Evolutionary conservation across 495 filamentous ascomycete genomes (phyloP).

Genomic region (Neurospora discreta): DNA sequence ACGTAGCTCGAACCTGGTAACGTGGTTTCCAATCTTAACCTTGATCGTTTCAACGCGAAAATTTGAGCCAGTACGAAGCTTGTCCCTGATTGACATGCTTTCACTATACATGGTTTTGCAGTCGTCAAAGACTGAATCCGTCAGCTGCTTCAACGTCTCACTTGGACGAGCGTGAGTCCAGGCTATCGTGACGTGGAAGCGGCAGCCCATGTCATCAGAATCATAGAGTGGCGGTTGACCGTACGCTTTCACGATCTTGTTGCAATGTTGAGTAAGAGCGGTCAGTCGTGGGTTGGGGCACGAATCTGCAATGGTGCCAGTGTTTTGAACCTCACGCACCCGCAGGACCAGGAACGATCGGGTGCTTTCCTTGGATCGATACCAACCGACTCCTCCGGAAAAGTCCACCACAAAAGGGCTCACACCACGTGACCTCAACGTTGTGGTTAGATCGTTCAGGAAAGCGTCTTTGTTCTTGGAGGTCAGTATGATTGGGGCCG

Average conservation of each 20-base stretch:
- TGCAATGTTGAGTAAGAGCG: slow-evolving; percentile 51
- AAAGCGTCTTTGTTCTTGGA: slow-evolving; percentile 57
- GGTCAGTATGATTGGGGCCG: slow-evolving; percentile 55
- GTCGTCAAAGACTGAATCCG: slow-evolving; percentile 16
- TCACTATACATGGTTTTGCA: slow-evolving; percentile 3
- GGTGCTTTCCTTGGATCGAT: slow-evolving; percentile 47
- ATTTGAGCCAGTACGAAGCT: background rate
- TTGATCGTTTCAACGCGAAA: slow-evolving; percentile 47
- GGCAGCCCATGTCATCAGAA: slow-evolving; percentile 1
- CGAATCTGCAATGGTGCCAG: background rate
- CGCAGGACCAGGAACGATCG: slow-evolving; percentile 81
- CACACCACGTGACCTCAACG: slow-evolving; percentile 15
- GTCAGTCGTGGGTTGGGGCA: slow-evolving; percentile 44
- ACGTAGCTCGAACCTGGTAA: slow-evolving; percentile 24
- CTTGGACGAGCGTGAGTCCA: slow-evolving; percentile 51
- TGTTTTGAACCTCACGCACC: slow-evolving; percentile 17
- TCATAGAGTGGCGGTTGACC: slow-evolving; percentile 65
- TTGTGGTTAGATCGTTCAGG: slow-evolving; percentile 30
- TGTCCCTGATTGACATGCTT: background rate
- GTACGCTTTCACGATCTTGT: slow-evolving; percentile 45
- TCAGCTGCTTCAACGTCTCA: slow-evolving; percentile 23
- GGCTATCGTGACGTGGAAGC: slow-evolving; percentile 76
- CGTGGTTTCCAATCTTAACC: slow-evolving; percentile 66
- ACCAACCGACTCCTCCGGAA: slow-evolving; percentile 26
- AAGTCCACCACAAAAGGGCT: slow-evolving; percentile 24